Evolutionary conservation across 805 yeast species (phyloP).

Genomic region (Priceomyces fermenticarens): DNA sequence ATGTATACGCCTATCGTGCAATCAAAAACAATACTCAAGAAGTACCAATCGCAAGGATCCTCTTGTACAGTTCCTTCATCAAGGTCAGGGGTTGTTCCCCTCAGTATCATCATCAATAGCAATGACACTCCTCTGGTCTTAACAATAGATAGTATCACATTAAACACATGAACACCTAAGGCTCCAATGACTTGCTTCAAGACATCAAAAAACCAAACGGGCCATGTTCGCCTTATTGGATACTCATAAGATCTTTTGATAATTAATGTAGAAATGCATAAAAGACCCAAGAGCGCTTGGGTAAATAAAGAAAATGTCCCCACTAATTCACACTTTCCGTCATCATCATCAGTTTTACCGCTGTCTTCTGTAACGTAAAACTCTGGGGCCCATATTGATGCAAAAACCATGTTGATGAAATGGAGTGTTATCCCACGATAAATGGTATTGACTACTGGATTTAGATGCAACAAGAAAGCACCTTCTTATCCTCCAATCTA

Average conservation of each 20-base stretch:
- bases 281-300: conserved; percentile 71
- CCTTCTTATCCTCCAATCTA: no score
- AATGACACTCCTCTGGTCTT: conserved; percentile 26
- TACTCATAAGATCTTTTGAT: conserved; percentile 74
- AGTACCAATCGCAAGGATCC: conserved; percentile 94
- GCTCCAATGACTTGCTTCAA: conserved; percentile 89
- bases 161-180: conserved; percentile 74
- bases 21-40: conserved; percentile 80
- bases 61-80: conserved; percentile 27
- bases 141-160: conserved; percentile 66
- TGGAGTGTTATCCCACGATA: no score
- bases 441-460: no score
- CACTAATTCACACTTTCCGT: conserved; percentile 45
- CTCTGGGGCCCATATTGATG: no score
- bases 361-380: no score
- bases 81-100: conserved; percentile 9
- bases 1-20: conserved; percentile 93
- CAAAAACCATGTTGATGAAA: no score
- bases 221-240: conserved; percentile 81
- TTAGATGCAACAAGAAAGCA: no score
- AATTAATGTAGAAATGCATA: conserved; percentile 72
- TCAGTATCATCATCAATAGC: conserved; percentile 6
- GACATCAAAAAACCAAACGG: conserved; percentile 86
- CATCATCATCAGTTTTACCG: conserved; percentile 9
- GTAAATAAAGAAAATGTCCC: conserved; percentile 86